Conservation (phyloP, 1,284 basidiomycete species). For the Volvariella surrecta region DNA sequence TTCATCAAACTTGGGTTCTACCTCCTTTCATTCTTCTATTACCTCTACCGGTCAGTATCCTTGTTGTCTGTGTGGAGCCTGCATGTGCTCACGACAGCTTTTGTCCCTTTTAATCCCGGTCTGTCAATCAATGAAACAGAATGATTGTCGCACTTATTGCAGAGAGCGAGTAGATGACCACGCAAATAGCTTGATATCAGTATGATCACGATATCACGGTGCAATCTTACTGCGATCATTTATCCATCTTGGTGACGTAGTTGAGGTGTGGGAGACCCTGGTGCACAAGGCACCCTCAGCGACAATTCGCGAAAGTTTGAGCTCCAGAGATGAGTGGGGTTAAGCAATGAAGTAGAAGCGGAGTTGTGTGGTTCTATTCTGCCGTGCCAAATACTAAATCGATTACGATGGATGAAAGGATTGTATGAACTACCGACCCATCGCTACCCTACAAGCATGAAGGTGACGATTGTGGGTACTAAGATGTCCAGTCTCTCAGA, state of each 20-base stretch:
- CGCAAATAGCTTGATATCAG: no score
- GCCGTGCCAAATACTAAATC: no score
- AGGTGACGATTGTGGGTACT: conserved; percentile 60
- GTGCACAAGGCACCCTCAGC: no score
- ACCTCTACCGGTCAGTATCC: conserved; percentile 75
- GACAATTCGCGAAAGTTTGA: no score
- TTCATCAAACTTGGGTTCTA: conserved; percentile 97
- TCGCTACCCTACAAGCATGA: conserved; percentile 34
- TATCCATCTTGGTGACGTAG: neutral
- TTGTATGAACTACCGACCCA: conserved; percentile 66
- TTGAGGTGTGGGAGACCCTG: neutral
- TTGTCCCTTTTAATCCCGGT: conserved; percentile 6
- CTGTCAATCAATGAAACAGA: conserved; percentile 26
- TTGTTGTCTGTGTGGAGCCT: no score
- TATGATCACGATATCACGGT: neutral
- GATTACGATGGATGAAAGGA: no score
- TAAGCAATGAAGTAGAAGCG: no score
- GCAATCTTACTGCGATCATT: neutral
- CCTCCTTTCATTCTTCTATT: conserved; percentile 93
- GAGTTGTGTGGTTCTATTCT: no score
- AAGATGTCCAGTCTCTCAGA: conserved; percentile 68
- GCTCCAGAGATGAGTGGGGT: no score
- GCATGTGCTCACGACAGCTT: conserved; percentile 2
- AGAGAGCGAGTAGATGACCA: conserved; percentile 48
- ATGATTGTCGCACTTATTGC: conserved; percentile 87